phyloP scores from a whole-genome alignment of 1,284 basidiomycete species.

The Leccinum laetum region DNA sequence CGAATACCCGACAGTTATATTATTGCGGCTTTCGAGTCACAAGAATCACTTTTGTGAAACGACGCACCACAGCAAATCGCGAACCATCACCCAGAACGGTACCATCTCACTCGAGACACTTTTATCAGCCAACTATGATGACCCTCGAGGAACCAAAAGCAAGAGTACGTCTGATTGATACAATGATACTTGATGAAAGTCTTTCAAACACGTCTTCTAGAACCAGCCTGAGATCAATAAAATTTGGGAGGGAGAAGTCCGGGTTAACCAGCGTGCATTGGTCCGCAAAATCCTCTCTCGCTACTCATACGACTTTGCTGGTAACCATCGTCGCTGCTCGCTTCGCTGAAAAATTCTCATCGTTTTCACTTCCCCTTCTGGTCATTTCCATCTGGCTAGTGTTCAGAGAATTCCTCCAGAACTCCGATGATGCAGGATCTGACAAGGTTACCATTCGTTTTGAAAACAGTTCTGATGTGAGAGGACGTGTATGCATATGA shows the following conservation, averaged over 20 bases:
- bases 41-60: too few species aligned
- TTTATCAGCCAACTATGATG: neutral
- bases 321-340: neutral
- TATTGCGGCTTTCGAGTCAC: too few species aligned
- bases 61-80: too few species aligned
- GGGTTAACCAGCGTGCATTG: conserved; percentile 92
- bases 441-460: conserved; percentile 80
- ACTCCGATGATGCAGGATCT: conserved; percentile 92
- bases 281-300: conserved; percentile 90
- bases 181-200: too few species aligned
- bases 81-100: too few species aligned
- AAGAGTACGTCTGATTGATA: neutral
- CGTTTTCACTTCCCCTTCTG: neutral
- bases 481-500: too few species aligned
- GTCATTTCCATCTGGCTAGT: conserved; percentile 40
- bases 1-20: too few species aligned
- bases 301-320: conserved; percentile 86
- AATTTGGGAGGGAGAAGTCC: conserved; percentile 68
- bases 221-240: neutral
- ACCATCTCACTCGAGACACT: too few species aligned
- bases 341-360: neutral
- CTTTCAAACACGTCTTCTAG: conserved; percentile 20
- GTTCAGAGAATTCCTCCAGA: conserved; percentile 89
- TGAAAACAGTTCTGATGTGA: conserved; percentile 32
- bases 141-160: neutral